Conservation (phyloP, 768 basidiomycete species). For the Tulasnella sp. region DNA sequence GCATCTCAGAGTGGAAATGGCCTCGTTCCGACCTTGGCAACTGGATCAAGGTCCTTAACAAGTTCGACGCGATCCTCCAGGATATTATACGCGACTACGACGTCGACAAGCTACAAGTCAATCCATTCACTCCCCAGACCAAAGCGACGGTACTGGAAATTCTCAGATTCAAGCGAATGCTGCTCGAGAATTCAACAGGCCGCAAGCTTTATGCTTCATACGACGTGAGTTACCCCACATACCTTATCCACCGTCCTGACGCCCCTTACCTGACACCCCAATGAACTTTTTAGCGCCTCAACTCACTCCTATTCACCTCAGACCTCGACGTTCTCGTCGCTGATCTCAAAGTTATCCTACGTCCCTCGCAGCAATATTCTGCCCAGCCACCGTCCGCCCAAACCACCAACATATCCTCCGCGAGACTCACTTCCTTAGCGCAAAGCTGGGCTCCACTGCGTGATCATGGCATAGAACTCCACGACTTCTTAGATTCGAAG, state of each 20-base stretch:
- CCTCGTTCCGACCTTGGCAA: slow-evolving; percentile 93
- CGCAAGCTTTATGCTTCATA: slow-evolving; percentile 94
- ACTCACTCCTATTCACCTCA: slow-evolving; percentile 76
- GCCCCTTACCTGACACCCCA: slow-evolving; percentile 13
- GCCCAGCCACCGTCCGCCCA: slow-evolving; percentile 77
- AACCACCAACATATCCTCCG: slow-evolving; percentile 70
- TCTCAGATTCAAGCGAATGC: slow-evolving; percentile 75
- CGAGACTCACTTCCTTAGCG: slow-evolving; percentile 72
- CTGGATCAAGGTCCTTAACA: slow-evolving; percentile 94
- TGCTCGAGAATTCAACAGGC: slow-evolving; percentile 97
- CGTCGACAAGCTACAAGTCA: slow-evolving; percentile 74
- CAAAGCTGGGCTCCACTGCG: slow-evolving; percentile 78
- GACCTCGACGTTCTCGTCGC: slow-evolving; percentile 84
- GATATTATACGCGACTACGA: slow-evolving; percentile 76
- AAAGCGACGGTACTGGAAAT: slow-evolving; percentile 75
- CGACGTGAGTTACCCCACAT: slow-evolving; percentile 55
- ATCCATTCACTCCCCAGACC: slow-evolving; percentile 62
- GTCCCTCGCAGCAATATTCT: slow-evolving; percentile 93
- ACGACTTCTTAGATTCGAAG: slow-evolving; percentile 60
- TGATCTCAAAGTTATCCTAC: slow-evolving; percentile 75
- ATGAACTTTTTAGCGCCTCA: slow-evolving; percentile 57
- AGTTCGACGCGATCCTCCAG: slow-evolving; percentile 85
- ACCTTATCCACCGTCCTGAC: neutral
- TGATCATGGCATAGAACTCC: slow-evolving; percentile 53
- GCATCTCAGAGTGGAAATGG: slow-evolving; percentile 83